Base-by-base conservation (phyloP, 495 filamentous ascomycete genomes). In the Tuber calosporum region DNA sequence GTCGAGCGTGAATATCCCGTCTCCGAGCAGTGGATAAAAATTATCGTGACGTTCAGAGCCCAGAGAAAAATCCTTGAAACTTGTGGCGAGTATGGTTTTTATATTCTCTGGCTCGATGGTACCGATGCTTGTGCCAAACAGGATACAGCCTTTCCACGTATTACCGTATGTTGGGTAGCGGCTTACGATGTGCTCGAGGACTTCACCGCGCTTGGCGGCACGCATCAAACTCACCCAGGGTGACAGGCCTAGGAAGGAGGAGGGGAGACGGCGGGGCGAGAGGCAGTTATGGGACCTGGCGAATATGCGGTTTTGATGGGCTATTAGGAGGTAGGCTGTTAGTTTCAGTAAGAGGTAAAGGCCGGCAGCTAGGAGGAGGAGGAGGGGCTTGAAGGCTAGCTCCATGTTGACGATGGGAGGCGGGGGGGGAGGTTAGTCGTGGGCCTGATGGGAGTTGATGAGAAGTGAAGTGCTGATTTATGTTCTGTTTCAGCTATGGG, bases 21-120 rank as follows among this genome's bases (percentile, higher is more conserved):
- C 79, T 11, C 91, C 91, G 1, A 93, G 79, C 4, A 93, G 77
- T 0, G 88, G 88, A 36, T 75, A 81, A 81, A 90, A 86, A 41
- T 79, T 83, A 0, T 82, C 79, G 15, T 83, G 76, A 22, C 90
- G 84, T 19, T 81, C 58, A 20, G 84, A 79, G 1, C 87, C 88
- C 1, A 93, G 79, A 19, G 84, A 83, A 81, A 87, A 94, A 75
- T 91, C 88, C 42, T 84, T 84, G 74, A 90, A 88, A 8, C 88
- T 84, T 8, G 85, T 85, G 2, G 87, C 85, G 0, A 93, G 84
- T 1, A 93, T 84, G 3, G 86, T 80, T 73, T 91, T 88, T 82
- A 98, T 86, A 82, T 96, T 97, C 79, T 94, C 90, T 0, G 92
- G 93, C 66, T 91, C 90, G 36, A 81, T 82, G 2, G 89, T 90